These are phyloP conservation scores for Tetrapisispora nanseiensis DNA, from an alignment of 805 yeast genomes.

Conservation along the genomic window DNA sequence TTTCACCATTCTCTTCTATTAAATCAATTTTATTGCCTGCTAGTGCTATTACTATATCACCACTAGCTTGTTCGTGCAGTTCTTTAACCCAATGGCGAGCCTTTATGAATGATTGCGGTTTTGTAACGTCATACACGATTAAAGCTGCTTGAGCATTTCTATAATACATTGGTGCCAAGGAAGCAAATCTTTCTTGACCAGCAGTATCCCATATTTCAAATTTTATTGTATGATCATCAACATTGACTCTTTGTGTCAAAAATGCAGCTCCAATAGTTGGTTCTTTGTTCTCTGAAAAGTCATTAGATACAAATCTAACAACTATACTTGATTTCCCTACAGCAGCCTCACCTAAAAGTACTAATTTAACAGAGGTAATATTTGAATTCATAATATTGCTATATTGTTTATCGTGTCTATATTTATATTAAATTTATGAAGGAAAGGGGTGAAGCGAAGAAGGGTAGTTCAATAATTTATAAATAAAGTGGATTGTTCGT, in stretches of 20 bases:
- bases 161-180: slow-evolving; percentile 94
- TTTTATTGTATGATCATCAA: slow-evolving; percentile 78
- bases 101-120: slow-evolving; percentile 87
- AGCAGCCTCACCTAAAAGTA: slow-evolving; percentile 92
- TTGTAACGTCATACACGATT: slow-evolving; percentile 91
- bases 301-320: slow-evolving; percentile 84
- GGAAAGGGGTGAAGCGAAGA: too few species aligned
- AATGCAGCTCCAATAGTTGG: slow-evolving; percentile 98
- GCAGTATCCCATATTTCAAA: slow-evolving; percentile 97
- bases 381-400: slow-evolving; percentile 21
- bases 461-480: too few species aligned
- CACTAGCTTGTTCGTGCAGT: slow-evolving; percentile 89
- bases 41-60: slow-evolving; percentile 82
- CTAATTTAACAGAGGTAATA: slow-evolving; percentile 58
- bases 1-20: slow-evolving; percentile 35
- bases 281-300: slow-evolving; percentile 93
- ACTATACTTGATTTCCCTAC: slow-evolving; percentile 94
- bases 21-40: slow-evolving; percentile 91
- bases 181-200: slow-evolving; percentile 94
- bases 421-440: too few species aligned
- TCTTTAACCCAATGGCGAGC: slow-evolving; percentile 98
- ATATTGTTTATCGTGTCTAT: too few species aligned
- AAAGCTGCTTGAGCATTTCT: slow-evolving; percentile 95
- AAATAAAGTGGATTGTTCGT: too few species aligned
- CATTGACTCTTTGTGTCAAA: slow-evolving; percentile 83